These are phyloP conservation scores for Cryphonectria carpinicola DNA, from an alignment of 2,329 filamentous ascomycete species.

Conservation along the genomic window DNA sequence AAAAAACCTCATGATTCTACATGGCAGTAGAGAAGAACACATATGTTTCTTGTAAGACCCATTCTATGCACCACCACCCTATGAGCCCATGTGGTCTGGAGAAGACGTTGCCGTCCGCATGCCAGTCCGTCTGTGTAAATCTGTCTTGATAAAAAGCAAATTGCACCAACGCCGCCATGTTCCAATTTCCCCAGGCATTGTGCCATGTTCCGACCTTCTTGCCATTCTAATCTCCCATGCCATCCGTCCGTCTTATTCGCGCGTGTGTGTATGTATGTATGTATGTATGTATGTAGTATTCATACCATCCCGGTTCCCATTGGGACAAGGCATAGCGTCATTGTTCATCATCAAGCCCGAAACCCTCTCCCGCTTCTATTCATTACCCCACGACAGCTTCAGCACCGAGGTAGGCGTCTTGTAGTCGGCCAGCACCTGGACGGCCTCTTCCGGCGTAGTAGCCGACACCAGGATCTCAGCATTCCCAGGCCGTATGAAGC, in stretches of 20 bases:
- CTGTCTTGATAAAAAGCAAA: constrained; percentile 1
- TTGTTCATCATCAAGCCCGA: no score
- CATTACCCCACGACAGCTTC: constrained; percentile 79
- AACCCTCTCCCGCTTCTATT: constrained; percentile 44
- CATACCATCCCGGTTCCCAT: background rate
- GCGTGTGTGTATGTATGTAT: background rate
- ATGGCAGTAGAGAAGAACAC: background rate
- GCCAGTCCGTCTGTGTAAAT: background rate
- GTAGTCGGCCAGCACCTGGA: constrained; percentile 73
- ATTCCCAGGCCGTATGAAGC: constrained; percentile 76
- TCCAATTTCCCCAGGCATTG: background rate
- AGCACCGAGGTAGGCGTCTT: constrained; percentile 74
- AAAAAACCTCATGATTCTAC: background rate
- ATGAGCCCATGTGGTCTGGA: constrained; percentile 7
- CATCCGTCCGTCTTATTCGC: background rate
- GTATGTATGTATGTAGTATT: background rate
- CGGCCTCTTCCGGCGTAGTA: constrained; percentile 70
- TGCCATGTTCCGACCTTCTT: background rate
- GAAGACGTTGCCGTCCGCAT: constrained; percentile 11
- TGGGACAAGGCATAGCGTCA: no score
- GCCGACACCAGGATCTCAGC: constrained; percentile 80
- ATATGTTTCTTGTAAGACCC: background rate
- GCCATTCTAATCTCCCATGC: background rate
- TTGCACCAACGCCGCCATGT: background rate
- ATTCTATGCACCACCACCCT: background rate